These are phyloP conservation scores for Peterozyma xylosa DNA, from an alignment of 805 yeast genomes.

Conservation along the genomic window DNA sequence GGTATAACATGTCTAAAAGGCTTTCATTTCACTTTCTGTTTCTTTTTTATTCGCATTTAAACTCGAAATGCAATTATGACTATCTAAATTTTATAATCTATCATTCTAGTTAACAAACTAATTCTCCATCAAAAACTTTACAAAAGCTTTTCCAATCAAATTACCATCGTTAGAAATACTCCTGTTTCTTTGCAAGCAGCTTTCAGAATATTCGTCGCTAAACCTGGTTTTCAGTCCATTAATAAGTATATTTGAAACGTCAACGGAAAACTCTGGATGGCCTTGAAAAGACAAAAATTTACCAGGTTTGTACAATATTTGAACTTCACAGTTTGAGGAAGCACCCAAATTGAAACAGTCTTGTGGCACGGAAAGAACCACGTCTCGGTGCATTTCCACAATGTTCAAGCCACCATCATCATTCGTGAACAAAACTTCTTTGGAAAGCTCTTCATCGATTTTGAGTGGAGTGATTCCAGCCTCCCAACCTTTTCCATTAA, in stretches of 20 bases:
- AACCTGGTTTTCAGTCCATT: slow-evolving; percentile 6
- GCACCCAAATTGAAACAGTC: slow-evolving; percentile 40
- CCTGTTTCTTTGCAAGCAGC: slow-evolving; percentile 3
- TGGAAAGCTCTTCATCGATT: slow-evolving; percentile 29
- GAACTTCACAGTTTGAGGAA: slow-evolving; percentile 48
- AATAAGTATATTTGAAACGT: slow-evolving; percentile 14
- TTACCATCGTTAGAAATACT: slow-evolving; percentile 6
- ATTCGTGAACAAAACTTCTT: slow-evolving; percentile 20
- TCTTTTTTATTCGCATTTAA: too few species aligned
- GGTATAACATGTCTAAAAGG: too few species aligned
- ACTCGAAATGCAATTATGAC: too few species aligned
- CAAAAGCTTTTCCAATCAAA: not conserved
- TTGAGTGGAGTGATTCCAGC: slow-evolving; percentile 47
- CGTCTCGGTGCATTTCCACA: slow-evolving; percentile 54
- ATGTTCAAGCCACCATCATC: slow-evolving; percentile 24
- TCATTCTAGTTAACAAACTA: not conserved
- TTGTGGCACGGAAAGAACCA: slow-evolving; percentile 35
- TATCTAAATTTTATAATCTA: too few species aligned
- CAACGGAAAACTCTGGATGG: slow-evolving; percentile 71
- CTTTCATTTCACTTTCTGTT: too few species aligned
- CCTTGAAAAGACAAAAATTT: slow-evolving; percentile 72
- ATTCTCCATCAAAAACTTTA: not conserved
- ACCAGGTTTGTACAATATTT: slow-evolving; percentile 53
- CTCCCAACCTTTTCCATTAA: slow-evolving; percentile 68
- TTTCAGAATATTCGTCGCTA: slow-evolving; percentile 3